Evolutionary conservation across 2,329 filamentous ascomycete genomes (phyloP), one percentile per base, ranked within the genome.

Genomic region (Thielaviopsis populi): DNA sequence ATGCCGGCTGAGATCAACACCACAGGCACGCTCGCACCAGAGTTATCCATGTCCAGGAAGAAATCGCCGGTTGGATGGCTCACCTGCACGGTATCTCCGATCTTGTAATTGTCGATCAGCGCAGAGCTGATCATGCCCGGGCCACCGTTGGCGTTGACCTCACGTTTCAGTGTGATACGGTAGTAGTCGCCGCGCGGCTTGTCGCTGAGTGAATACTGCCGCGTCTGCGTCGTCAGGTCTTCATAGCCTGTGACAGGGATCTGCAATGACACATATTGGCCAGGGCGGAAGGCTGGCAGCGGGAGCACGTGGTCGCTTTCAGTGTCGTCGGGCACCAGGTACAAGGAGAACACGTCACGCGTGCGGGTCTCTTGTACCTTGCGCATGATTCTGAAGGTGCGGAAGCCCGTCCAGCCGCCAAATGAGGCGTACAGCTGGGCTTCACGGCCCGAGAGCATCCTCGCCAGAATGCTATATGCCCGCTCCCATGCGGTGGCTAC

Each of bases 131-230:
- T 73, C 48, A 81, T 68, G 19, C 80, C 81, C 1, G 75, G 73
- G 1, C 76, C 68, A 62, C 70, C 73, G 19, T 71, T 70, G 33
- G 70, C 69, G 1, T 70, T 70, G 42, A 80, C 83, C 67, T 83
- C 86, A 65, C 77, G 80, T 79, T 91, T 91, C 67, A 92, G 84
- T 68, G 82, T 87, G 74, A 92, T 84, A 63, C 88, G 82, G 74
- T 89, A 89, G 73, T 83, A 80, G 17, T 76, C 75, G 7, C 78
- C 78, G 22, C 63, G 37, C n/a, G 65, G 63, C 1, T 75, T 77
- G 69, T 88, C 83, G 69, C 83, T 87, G 64, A 92, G 77, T 58
- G 84, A 88, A 76, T 90, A 92, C 75, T 92, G 88, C 63, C 88
- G 76, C 65, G 83, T 83, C 73, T 92, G 89, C 65, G 79, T 74